A percentile compares a stretch with the other conserved stretches of the same genome.
Conservation (phyloP, 2,329 filamentous ascomycete genomes). For the Fusarium sp. region DNA sequence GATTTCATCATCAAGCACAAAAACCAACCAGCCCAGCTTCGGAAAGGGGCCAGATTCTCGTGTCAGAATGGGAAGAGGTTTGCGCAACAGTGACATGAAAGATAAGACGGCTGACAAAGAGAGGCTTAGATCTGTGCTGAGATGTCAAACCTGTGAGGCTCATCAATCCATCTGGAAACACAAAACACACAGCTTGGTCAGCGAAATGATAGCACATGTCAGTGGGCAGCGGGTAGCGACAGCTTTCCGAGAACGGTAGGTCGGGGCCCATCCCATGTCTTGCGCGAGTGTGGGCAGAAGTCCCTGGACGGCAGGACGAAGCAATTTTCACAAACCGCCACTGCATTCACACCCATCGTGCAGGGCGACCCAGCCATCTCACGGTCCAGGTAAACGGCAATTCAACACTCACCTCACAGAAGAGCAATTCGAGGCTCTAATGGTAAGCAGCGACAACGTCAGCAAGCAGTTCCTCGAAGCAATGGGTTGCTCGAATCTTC, state of each 20-base stretch:
- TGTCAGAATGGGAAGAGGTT: background rate
- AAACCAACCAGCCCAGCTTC: background rate
- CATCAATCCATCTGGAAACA: background rate
- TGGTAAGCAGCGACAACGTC: background rate
- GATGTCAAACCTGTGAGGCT: background rate
- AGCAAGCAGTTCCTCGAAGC: background rate
- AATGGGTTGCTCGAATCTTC: background rate
- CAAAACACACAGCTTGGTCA: constrained; percentile 16
- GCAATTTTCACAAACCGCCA: constrained; percentile 16
- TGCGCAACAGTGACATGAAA: background rate
- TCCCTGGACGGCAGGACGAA: constrained; percentile 2
- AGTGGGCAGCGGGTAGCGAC: constrained; percentile 9
- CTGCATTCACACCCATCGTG: constrained; percentile 23
- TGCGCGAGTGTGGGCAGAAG: constrained; percentile 7
- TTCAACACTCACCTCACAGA: background rate
- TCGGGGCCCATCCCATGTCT: constrained; percentile 7
- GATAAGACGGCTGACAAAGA: background rate
- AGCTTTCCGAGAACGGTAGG: constrained; percentile 18
- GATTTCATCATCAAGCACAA: constrained; percentile 19
- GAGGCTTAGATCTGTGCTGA: background rate
- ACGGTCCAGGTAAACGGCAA: background rate
- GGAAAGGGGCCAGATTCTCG: background rate
- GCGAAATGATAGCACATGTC: constrained; percentile 30
- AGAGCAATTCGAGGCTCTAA: background rate
- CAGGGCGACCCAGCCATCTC: background rate